Evolutionary conservation across 2,329 filamentous ascomycete genomes (phyloP).

Genomic region (Diaporthe sp.): DNA sequence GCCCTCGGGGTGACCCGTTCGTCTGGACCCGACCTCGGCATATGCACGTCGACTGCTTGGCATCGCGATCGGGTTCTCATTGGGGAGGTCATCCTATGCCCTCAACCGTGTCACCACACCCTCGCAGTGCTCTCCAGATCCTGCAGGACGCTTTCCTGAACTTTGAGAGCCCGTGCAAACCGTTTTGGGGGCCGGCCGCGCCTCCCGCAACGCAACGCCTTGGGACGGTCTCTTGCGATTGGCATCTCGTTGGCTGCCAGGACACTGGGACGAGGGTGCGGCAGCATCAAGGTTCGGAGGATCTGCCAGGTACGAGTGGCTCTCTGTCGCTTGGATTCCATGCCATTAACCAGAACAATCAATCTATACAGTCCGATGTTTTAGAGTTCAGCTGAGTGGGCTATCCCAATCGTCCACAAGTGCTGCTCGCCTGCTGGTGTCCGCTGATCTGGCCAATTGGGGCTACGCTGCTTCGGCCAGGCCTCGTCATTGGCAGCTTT

Average conservation of each 20-base stretch:
- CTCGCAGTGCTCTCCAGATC: constrained; percentile 6
- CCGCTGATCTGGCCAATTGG: constrained; percentile 2
- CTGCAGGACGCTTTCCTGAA: constrained; percentile 21
- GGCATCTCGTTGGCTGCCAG: constrained; percentile 26
- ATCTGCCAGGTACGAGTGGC: constrained; percentile 27
- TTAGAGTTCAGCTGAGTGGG: constrained; percentile 25
- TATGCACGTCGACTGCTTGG: constrained; percentile 22
- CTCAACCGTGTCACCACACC: constrained; percentile 12
- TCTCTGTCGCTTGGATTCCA: constrained; percentile 24
- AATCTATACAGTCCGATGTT: constrained; percentile 25
- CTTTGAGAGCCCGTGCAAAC: background rate
- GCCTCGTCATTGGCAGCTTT: constrained; percentile 17
- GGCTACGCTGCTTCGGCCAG: background rate
- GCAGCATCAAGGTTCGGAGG: constrained; percentile 31
- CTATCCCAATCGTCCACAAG: background rate
- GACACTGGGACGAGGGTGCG: constrained; percentile 13
- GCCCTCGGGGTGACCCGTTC: constrained; percentile 33
- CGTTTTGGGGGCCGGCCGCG: constrained; percentile 20
- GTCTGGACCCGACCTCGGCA: constrained; percentile 32
- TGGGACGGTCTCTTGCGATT: constrained; percentile 10
- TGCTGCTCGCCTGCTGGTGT: background rate
- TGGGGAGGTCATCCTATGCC: constrained; percentile 19
- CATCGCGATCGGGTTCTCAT: constrained; percentile 27
- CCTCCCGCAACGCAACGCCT: constrained; percentile 14
- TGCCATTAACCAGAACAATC: constrained; percentile 25